phyloP scores from a whole-genome alignment of 805 yeast species.

The Wickerhamiella bombiphila region DNA sequence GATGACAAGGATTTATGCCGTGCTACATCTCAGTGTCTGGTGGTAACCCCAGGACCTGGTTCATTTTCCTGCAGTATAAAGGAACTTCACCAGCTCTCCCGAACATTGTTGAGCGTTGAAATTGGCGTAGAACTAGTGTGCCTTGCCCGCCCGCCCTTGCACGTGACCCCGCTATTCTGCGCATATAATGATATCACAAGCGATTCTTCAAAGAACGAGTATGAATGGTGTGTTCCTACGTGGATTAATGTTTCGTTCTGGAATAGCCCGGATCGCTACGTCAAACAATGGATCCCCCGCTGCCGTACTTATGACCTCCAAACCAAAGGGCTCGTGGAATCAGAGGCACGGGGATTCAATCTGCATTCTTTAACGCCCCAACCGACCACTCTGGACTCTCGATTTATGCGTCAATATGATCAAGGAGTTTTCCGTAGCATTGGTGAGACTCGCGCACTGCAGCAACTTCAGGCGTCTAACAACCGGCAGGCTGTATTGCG shows the following conservation, averaged over 20 bases:
- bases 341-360: slow-evolving; percentile 57
- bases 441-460: slow-evolving; percentile 12
- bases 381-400: slow-evolving; percentile 13
- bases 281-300: slow-evolving; percentile 67
- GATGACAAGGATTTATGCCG: slow-evolving; percentile 76
- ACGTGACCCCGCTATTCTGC: slow-evolving; percentile 78
- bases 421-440: slow-evolving; percentile 31
- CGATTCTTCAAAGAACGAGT: slow-evolving; percentile 21
- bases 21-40: slow-evolving; percentile 77
- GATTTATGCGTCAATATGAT: slow-evolving; percentile 50
- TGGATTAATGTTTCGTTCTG: slow-evolving; percentile 95
- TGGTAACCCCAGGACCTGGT: slow-evolving; percentile 88
- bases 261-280: slow-evolving; percentile 38
- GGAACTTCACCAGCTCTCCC: slow-evolving; percentile 57
- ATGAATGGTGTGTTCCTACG: slow-evolving; percentile 59
- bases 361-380: slow-evolving; percentile 40
- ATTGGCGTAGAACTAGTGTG: slow-evolving; percentile 81
- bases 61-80: slow-evolving; percentile 81
- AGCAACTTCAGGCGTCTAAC: slow-evolving; percentile 1
- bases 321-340: slow-evolving; percentile 97
- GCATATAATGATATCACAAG: slow-evolving; percentile 29
- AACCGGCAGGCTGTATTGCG: not conserved
- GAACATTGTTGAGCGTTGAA: slow-evolving; percentile 61
- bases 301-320: slow-evolving; percentile 90
- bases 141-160: slow-evolving; percentile 79